These are phyloP conservation scores for Flaveria linearis DNA, from an alignment of 129 eudicot genomes.

Conservation along the genomic window DNA sequence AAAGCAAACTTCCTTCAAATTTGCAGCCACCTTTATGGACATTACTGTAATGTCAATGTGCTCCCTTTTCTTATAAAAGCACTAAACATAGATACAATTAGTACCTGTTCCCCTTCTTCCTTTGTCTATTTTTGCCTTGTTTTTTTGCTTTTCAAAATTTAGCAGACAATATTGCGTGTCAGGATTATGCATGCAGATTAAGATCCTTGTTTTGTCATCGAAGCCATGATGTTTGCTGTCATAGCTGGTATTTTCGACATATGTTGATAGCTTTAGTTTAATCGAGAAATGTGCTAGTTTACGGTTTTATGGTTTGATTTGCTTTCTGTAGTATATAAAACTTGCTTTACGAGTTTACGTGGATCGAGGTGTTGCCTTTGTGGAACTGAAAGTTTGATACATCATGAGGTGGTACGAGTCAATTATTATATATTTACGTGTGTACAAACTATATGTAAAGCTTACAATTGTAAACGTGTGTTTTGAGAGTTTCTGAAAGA, in stretches of 20 bases:
- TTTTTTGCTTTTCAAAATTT: slow-evolving; percentile 1
- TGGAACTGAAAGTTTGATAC: too few relatives aligned
- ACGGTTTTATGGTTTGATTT: neutral
- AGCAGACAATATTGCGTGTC: slow-evolving; percentile 17
- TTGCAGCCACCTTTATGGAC: slow-evolving; percentile 18
- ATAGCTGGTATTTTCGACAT: slow-evolving; percentile 3
- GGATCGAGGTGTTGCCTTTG: too few relatives aligned
- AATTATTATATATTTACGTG: too few relatives aligned
- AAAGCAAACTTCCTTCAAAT: slow-evolving; percentile 23
- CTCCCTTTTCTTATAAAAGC: slow-evolving; percentile 12
- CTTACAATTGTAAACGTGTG: too few relatives aligned
- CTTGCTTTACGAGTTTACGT: neutral
- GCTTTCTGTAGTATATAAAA: neutral
- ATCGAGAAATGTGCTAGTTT: slow-evolving; percentile 2
- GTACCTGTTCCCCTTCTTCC: slow-evolving; percentile 1
- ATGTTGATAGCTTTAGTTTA: slow-evolving; percentile 9
- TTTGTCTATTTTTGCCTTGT: slow-evolving; percentile 2
- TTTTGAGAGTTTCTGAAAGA: too few relatives aligned
- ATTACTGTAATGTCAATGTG: slow-evolving; percentile 23
- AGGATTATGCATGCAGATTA: slow-evolving; percentile 25
- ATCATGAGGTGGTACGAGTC: too few relatives aligned
- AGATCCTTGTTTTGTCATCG: slow-evolving; percentile 17
- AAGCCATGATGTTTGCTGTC: slow-evolving; percentile 13
- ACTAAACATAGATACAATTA: slow-evolving; percentile 31
- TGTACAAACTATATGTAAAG: too few relatives aligned